phyloP scores from a whole-genome alignment of 495 filamentous ascomycete genomes.

The Aspergillus homomorphus region DNA sequence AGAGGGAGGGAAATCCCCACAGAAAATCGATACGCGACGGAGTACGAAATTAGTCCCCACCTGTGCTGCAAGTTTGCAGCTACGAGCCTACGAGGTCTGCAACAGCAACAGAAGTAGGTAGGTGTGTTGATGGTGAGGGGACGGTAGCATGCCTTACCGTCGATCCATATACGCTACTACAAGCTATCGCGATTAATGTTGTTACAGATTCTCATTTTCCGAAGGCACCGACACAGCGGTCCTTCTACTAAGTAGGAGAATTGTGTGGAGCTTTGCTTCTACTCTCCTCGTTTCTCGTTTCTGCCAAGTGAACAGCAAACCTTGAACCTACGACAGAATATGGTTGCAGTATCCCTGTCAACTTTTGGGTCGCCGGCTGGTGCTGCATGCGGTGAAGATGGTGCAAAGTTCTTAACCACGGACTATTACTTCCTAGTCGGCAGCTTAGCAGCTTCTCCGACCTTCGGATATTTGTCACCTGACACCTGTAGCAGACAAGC shows the following conservation, averaged over 20 bases:
- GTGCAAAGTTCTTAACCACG: background rate
- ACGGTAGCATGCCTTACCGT: constrained; percentile 12
- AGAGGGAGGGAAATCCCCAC: constrained; percentile 14
- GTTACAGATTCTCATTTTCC: constrained; percentile 13
- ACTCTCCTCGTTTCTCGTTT: constrained; percentile 1
- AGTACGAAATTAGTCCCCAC: constrained; percentile 6
- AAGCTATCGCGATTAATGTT: constrained; percentile 4
- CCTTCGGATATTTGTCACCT: constrained; percentile 12
- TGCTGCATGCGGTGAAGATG: background rate
- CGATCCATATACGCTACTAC: constrained; percentile 9
- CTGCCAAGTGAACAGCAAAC: background rate
- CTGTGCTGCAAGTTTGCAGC: background rate
- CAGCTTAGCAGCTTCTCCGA: constrained; percentile 5
- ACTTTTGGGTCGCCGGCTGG: background rate
- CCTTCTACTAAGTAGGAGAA: constrained; percentile 29
- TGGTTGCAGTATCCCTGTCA: background rate
- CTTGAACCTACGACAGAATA: background rate
- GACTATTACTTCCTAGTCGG: background rate
- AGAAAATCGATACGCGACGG: constrained; percentile 16
- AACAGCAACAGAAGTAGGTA: background rate
- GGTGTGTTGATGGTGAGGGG: background rate
- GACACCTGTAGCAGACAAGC: constrained; percentile 3
- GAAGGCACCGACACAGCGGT: constrained; percentile 29
- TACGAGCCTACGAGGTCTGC: background rate
- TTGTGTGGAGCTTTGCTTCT: constrained; percentile 32